Base-by-base conservation (phyloP, 352 stramenopile species). In the Paralagenidium karlingii region DNA sequence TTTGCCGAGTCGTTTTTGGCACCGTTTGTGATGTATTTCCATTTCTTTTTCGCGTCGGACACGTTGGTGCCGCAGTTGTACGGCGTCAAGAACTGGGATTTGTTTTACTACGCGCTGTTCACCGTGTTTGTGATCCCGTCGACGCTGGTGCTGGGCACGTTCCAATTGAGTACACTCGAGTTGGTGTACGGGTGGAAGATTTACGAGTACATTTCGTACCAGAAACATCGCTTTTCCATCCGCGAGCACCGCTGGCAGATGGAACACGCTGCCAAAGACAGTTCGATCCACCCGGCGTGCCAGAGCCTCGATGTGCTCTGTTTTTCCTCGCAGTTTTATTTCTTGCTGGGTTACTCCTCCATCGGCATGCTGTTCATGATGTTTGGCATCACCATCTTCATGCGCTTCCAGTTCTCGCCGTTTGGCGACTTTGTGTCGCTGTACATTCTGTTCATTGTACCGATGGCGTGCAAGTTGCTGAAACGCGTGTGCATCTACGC, bases 131-230 rank as follows among this genome's bases (percentile, higher is more conserved):
- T 97, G 49, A 96, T 98, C 48, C 86, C 91, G 18, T 97, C 89
- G 55, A 91, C 85, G 42, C 65, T 96, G 21, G 50, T 96, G 33
- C 77, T 97, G 43, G 93, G 97, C 47, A 74, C 92, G 3, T 94
- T 98, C 37, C 68, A 98, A 47, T 71, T 98, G 3, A 97, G 96
- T 55, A 95, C 85, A 20, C 82, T 97, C 43, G 94, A 98, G 50
- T 78, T 98, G 10, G 69, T 94, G 8, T 87, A 97, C 44, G 94
- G 94, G 7, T 98, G 93, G 90, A 96, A 96, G 54, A 71, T 98
- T 8, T 97, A 97, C 64, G 94, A 98, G 61, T 98, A 98, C 60
- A 68, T 97, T 5, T 83, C 82, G 25, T 99, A 98, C 54, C 87
- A 98, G 49, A 68, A 90, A 42, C 96, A 97, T 53, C 76, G 93